phyloP scores from a whole-genome alignment of 176 grass and related monocot genomes.

The Metroxylon sagu region DNA sequence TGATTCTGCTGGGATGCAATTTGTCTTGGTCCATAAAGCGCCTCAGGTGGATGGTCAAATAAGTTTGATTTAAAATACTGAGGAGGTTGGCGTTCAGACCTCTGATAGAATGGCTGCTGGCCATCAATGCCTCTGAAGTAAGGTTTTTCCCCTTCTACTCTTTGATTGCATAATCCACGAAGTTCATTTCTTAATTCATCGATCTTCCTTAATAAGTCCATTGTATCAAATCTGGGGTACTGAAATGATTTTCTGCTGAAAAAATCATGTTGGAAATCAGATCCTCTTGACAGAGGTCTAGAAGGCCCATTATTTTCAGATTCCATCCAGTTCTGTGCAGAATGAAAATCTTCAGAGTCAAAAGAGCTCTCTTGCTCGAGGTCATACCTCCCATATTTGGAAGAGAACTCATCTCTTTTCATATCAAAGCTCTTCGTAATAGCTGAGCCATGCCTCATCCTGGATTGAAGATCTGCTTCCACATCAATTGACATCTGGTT shows the following conservation, averaged over 20 bases:
- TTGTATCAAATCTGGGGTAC: slow-evolving; percentile 5
- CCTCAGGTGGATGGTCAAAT: slow-evolving; percentile 31
- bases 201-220: slow-evolving; percentile 61
- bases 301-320: slow-evolving; percentile 32
- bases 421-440: slow-evolving; percentile 21
- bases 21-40: slow-evolving; percentile 3
- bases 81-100: slow-evolving; percentile 19
- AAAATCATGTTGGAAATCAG: slow-evolving; percentile 23
- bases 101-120: slow-evolving; percentile 20
- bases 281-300: slow-evolving; percentile 32
- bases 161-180: slow-evolving; percentile 41
- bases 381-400: slow-evolving; percentile 21
- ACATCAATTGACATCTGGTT: slow-evolving; percentile 4
- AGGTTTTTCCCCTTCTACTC: slow-evolving; percentile 20
- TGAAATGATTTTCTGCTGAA: slow-evolving; percentile 16
- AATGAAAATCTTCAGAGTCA: slow-evolving; percentile 52
- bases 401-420: slow-evolving; percentile 24
- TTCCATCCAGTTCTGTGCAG: slow-evolving; percentile 44
- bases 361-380: slow-evolving; percentile 34
- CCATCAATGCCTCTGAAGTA: slow-evolving; percentile 24
- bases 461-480: slow-evolving; percentile 3
- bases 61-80: slow-evolving; percentile 26
- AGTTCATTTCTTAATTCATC: slow-evolving; percentile 58
- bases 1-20: slow-evolving; percentile 27
- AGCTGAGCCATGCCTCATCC: slow-evolving; percentile 12